These are phyloP conservation scores for Penstemon barbatus DNA, from an alignment of 257 asterid species.

Conservation along the genomic window DNA sequence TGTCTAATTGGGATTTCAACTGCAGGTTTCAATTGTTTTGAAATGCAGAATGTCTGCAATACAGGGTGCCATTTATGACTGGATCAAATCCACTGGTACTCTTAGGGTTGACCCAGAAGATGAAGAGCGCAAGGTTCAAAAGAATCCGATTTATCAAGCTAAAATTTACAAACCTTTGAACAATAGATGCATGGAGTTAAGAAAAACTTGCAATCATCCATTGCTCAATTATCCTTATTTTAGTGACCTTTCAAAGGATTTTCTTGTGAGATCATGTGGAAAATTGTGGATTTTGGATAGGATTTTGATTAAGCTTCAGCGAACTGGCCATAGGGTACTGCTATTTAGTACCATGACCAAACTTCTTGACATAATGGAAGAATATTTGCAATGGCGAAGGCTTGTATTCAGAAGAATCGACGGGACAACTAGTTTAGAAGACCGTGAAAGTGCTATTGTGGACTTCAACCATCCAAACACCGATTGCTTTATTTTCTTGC, in stretches of 20 bases:
- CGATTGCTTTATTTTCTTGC: slow-evolving; percentile 95
- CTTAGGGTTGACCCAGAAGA: slow-evolving; percentile 98
- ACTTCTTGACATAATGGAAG: slow-evolving; percentile 95
- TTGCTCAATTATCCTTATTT: slow-evolving; percentile 92
- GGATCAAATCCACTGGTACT: slow-evolving; percentile 96
- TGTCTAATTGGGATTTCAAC: slow-evolving; percentile 38
- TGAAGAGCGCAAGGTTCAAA: slow-evolving; percentile 71
- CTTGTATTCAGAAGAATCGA: slow-evolving; percentile 93
- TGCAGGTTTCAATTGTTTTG: slow-evolving; percentile 91
- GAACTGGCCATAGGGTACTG: slow-evolving; percentile 92
- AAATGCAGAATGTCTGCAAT: slow-evolving; percentile 97
- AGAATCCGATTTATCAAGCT: slow-evolving; percentile 78
- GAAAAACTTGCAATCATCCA: slow-evolving; percentile 97
- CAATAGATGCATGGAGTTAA: slow-evolving; percentile 97
- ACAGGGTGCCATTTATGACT: slow-evolving; percentile 91
- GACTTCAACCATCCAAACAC: slow-evolving; percentile 87
- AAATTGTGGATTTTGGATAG: slow-evolving; percentile 95
- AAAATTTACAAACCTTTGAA: slow-evolving; percentile 69
- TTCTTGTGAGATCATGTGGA: slow-evolving; percentile 94
- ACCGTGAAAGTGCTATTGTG: slow-evolving; percentile 96
- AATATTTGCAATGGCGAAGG: slow-evolving; percentile 95
- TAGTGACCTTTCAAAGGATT: slow-evolving; percentile 85
- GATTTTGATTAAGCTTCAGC: slow-evolving; percentile 84
- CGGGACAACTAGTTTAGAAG: slow-evolving; percentile 97
- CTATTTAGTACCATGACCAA: slow-evolving; percentile 99